Evolutionary conservation across 495 filamentous ascomycete genomes (phyloP), one percentile per base, ranked within the genome.

Genomic region (Podospora fimiseda): DNA sequence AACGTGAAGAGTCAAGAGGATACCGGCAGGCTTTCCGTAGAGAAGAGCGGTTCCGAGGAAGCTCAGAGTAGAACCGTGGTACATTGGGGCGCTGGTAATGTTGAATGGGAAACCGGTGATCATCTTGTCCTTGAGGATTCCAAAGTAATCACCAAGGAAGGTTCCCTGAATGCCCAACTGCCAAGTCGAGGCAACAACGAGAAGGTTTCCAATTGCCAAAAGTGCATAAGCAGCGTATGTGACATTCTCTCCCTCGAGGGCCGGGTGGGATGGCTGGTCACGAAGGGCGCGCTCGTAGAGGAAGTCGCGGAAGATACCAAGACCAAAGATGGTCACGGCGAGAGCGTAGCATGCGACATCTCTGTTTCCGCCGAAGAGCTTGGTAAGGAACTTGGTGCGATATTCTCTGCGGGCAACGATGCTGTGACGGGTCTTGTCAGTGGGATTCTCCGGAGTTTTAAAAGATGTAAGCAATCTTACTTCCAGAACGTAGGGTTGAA

Each of bases 121-220:
- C 43, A 88, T 89, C 62, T 82, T 76, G 63, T 96, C 90, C 93
- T 97, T 94, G 57, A 98, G 76, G 64, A 98, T 97, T 36, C 93
- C 93, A 62, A 95, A 98, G 74, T 98, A 98, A 74, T 98, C 93
- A 51, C 93, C 93, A 21, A 98, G 76, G 68, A 96, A 98, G 57
- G 93, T 98, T 51, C 93, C 94, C 9, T 93, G 97, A 55, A 98
- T 77, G 41, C 93, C 93, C n/a, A 98, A 80, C 22, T 83, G 86
- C 81, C 84, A 96, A 74, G 95, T 97, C 54, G 83, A 88, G 23
- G 84, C 83, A 15, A 97, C 66, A 21, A 98, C 93, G 15, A 98
- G 81, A 49, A 87, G 69, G 62, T 95, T 96, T 41, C 93, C 94
- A 37, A 74, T 51, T 40, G 77, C 76, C 59, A 97, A 77, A 38